Conservation (phyloP, 2,329 filamentous ascomycete species). For the Paecilomyces fulvus region DNA sequence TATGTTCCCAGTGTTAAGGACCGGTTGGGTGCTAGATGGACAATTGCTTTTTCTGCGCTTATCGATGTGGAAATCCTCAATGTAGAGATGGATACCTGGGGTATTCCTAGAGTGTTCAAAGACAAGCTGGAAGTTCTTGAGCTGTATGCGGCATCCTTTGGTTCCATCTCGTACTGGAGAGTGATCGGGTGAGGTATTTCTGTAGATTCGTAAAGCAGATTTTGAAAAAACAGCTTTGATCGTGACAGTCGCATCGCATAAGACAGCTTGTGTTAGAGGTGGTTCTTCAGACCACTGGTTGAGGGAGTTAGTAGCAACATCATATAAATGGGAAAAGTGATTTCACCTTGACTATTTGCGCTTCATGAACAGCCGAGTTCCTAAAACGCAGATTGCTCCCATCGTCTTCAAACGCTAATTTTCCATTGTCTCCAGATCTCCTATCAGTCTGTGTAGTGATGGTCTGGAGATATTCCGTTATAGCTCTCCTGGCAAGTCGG, state of each 20-base stretch:
- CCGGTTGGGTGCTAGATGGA: slow-evolving; percentile 9
- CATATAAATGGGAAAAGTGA: background rate
- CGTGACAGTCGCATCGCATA: slow-evolving; percentile 28
- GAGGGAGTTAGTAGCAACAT: slow-evolving; percentile 2
- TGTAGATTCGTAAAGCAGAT: slow-evolving; percentile 17
- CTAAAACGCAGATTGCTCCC: slow-evolving; percentile 26
- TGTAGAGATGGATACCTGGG: slow-evolving; percentile 16
- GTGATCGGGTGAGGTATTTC: slow-evolving; percentile 7
- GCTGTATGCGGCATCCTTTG: slow-evolving; percentile 19
- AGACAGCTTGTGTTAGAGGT: slow-evolving; percentile 10
- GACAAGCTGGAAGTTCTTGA: slow-evolving; percentile 28
- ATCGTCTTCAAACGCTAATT: slow-evolving; percentile 19
- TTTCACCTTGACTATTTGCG: slow-evolving; percentile 24
- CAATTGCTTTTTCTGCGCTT: slow-evolving; percentile 10
- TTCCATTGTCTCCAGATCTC: too few relatives aligned
- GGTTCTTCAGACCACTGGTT: slow-evolving; percentile 18
- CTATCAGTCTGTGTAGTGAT: too few relatives aligned
- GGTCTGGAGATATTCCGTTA: background rate
- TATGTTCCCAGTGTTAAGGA: slow-evolving; percentile 12
- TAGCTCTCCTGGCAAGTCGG: background rate
- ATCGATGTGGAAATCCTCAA: slow-evolving; percentile 18
- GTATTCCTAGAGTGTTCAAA: slow-evolving; percentile 17
- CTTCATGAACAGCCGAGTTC: slow-evolving; percentile 7
- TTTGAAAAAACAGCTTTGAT: slow-evolving; percentile 13
- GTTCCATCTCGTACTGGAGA: slow-evolving; percentile 13